Evolutionary conservation across 2,329 filamentous ascomycete species (phyloP), one percentile per base, ranked within the genome.

Genomic region (Graphilbum fragrans): DNA sequence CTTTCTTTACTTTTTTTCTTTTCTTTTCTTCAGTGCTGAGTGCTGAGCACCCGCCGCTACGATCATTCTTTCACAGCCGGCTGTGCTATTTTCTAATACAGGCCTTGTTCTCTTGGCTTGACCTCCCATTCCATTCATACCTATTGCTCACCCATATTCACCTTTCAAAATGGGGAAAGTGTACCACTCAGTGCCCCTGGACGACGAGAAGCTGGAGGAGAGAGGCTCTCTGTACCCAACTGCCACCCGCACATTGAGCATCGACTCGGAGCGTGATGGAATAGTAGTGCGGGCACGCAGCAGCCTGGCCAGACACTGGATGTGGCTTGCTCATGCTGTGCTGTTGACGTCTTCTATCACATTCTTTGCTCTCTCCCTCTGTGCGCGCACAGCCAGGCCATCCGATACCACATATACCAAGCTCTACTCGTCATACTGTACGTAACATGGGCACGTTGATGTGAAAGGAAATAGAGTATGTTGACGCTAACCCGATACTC

Each of bases 361-460:
- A 1, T 51, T 67, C 9, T 66, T 67, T 41, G 56, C 58, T 5
- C 49, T 64, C 5, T 62, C 64, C 2, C 56, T 64, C 38, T 66
- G 60, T 41, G 46, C 56, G 32, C 58, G 56, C 41, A 55, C 55
- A n/a, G 51, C 56, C 6, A 58, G 55, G 47, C 48, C 52, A 14
- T 53, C 58, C 16, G 61, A 63, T 41, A 29, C 52, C 23, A 47
- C 52, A 18, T 58, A 58, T 49, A 59, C 59, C 9, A 47, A 56
- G 42, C 54, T 63, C 27, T 69, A 62, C 45, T 69, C 66, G 2
- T 62, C 66, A 20, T 68, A 58, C 49, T 54, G 54, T 54, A 21
- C 12, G n/a, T 16, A 7, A 16, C n/a, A 31, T n/a, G 10, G 19
- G 18, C 7, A 11, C 12, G 17, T 18, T 39, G 19, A 37, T 7